These are phyloP conservation scores for Nakazawaea ernobii DNA, from an alignment of 805 yeast species.

Conservation along the genomic window DNA sequence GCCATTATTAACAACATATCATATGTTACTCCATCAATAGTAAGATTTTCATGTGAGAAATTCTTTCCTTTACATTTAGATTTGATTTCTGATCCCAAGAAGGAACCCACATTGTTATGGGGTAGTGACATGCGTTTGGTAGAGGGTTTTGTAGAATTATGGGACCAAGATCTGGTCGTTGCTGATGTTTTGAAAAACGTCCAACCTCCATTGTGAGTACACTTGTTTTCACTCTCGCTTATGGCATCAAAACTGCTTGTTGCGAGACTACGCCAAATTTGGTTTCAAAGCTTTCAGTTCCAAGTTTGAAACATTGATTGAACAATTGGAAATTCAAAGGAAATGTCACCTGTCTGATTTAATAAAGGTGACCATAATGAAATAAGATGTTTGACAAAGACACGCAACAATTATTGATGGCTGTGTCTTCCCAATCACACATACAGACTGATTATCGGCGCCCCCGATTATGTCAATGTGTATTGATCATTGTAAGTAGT, in stretches of 20 bases:
- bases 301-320: too few relatives aligned
- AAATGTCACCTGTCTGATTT: too few relatives aligned
- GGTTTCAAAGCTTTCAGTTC: too few relatives aligned
- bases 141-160: slow-evolving; percentile 32
- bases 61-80: slow-evolving; percentile 42
- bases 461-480: too few relatives aligned
- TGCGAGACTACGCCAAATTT: too few relatives aligned
- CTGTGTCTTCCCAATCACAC: too few relatives aligned
- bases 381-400: too few relatives aligned
- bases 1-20: slow-evolving; percentile 33
- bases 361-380: too few relatives aligned
- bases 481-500: too few relatives aligned
- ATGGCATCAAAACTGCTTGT: neutral
- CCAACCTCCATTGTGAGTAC: slow-evolving; percentile 41
- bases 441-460: too few relatives aligned
- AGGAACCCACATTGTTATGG: slow-evolving; percentile 49
- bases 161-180: slow-evolving; percentile 43
- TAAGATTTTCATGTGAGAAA: slow-evolving; percentile 42
- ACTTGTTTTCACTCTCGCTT: neutral
- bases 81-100: slow-evolving; percentile 28
- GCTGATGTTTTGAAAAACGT: slow-evolving; percentile 48
- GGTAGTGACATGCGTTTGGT: slow-evolving; percentile 47
- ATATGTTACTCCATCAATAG: slow-evolving; percentile 49
- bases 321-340: too few relatives aligned
- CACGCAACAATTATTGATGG: too few relatives aligned